phyloP scores from a whole-genome alignment of 1,139 yeast species.

The Pichia sp. region DNA sequence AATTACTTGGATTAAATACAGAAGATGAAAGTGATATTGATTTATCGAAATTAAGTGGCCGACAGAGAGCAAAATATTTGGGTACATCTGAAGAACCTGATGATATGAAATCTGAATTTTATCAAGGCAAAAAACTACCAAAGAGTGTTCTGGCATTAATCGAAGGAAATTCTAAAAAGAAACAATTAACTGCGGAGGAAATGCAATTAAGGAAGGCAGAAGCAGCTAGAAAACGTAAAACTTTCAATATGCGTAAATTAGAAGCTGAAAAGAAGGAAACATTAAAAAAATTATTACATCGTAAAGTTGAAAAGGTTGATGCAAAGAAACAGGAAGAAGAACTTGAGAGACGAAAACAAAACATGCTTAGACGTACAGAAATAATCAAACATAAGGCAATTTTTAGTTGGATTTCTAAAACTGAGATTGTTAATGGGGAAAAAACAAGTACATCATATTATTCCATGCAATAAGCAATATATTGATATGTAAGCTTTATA shows the following conservation, averaged over 20 bases:
- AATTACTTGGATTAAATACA: conserved; percentile 13
- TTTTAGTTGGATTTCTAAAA: conserved; percentile 35
- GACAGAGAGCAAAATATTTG: conserved; percentile 47
- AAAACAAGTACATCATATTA: conserved; percentile 17
- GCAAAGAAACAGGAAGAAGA: conserved; percentile 32
- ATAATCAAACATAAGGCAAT: conserved; percentile 42
- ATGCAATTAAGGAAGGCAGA: conserved; percentile 78
- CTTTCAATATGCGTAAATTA: conserved; percentile 71
- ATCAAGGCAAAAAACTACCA: conserved; percentile 16
- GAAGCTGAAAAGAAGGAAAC: conserved; percentile 95
- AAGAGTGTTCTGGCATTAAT: conserved; percentile 31
- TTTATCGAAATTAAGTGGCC: conserved; percentile 52
- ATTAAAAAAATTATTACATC: conserved; percentile 72
- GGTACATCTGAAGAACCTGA: conserved; percentile 30
- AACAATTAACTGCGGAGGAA: conserved; percentile 74
- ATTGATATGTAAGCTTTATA: background rate
- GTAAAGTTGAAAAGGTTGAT: conserved; percentile 69
- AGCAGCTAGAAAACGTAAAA: conserved; percentile 81
- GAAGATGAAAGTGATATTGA: conserved; percentile 31
- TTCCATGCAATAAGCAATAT: conserved; percentile 12
- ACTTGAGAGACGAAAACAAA: conserved; percentile 22
- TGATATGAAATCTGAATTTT: conserved; percentile 13
- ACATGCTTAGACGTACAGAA: conserved; percentile 32
- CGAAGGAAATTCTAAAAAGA: conserved; percentile 36
- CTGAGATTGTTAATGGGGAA: conserved; percentile 15